These are phyloP conservation scores for Syncephalastrum sp. DNA, from an alignment of 371 early-diverging fungal genomes.

Conservation along the genomic window DNA sequence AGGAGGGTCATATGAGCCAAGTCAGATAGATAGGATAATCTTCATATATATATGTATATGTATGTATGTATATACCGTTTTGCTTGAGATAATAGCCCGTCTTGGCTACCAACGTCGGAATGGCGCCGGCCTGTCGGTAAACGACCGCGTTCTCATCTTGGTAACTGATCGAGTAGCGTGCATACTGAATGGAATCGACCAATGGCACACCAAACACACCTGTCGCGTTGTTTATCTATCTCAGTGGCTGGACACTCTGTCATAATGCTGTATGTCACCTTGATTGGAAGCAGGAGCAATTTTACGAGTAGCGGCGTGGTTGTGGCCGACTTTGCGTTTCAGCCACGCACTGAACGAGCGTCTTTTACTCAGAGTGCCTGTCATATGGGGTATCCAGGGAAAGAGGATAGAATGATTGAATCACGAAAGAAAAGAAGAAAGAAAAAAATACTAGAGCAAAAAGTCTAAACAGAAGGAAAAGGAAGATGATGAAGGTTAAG, in stretches of 20 bases:
- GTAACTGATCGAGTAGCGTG: slow-evolving; percentile 24
- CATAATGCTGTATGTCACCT: too few species aligned
- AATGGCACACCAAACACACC: slow-evolving; percentile 27
- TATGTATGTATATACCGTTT: slow-evolving; percentile 26
- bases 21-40: too few species aligned
- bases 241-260: too few species aligned
- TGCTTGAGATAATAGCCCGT: slow-evolving; percentile 47
- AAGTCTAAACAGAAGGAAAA: too few species aligned
- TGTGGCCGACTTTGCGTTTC: slow-evolving; percentile 3
- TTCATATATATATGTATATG: too few species aligned
- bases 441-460: neutral
- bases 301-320: too few species aligned
- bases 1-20: neutral
- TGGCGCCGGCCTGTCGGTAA: slow-evolving; percentile 28
- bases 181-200: slow-evolving; percentile 23
- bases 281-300: too few species aligned
- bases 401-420: neutral
- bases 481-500: too few species aligned
- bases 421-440: neutral
- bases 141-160: slow-evolving; percentile 19
- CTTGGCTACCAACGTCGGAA: slow-evolving; percentile 49
- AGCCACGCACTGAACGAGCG: slow-evolving; percentile 9
- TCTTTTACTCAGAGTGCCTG: slow-evolving; percentile 3
- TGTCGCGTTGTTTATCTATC: neutral
- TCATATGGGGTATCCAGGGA: neutral